Base-by-base conservation (phyloP, 2,329 filamentous ascomycete genomes). In the Fusarium compactum region DNA sequence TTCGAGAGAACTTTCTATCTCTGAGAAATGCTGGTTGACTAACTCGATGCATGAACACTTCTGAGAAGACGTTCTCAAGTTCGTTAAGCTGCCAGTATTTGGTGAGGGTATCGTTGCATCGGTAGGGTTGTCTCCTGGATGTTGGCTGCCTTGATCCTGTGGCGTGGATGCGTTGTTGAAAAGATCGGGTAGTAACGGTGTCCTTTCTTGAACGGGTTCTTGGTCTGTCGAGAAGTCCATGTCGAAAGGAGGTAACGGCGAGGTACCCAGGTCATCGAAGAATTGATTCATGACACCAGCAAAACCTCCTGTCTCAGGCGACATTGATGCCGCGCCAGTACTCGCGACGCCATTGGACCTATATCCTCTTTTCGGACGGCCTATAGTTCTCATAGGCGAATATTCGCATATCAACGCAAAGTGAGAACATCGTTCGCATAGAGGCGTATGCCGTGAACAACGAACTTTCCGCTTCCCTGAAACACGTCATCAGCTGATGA, bases 381-480 rank as follows among this genome's bases (percentile, higher is more conserved):
- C 66, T 32, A 69, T 69, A 3, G 66, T 50, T 24, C 66, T 69
- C 25, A 45, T 69, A 8, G 60, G 66, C 22, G 65, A 69, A 24
- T 69, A 69, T 10, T 69, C 66, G 29, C 66, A 69, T 7, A 43
- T 48, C 32, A 69, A 48, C 4, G 53, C 66, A 66, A 69, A 69
- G 55, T 69, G 65, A 27, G 66, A 69, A 40, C 66, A 69, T 66
- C 66, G 45, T 27, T 69, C 66, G 20, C 66, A 69, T 10, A 69
- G 34, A 12, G 66, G 66, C 25, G 62, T 67, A 32, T 69, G 66
- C 3, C 66, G 50, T 11, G 66, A 69, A 46, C 66, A 69, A 2
- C 66, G 45, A 2, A 69, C 66, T 38, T 69, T 69, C 16, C 66
- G 61, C n/a, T 69, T 69, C 55, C 66, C 66, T 69, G 15, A 38